Evolutionary conservation across 805 yeast species (phyloP).

Genomic region (Ogataea pilisensis): DNA sequence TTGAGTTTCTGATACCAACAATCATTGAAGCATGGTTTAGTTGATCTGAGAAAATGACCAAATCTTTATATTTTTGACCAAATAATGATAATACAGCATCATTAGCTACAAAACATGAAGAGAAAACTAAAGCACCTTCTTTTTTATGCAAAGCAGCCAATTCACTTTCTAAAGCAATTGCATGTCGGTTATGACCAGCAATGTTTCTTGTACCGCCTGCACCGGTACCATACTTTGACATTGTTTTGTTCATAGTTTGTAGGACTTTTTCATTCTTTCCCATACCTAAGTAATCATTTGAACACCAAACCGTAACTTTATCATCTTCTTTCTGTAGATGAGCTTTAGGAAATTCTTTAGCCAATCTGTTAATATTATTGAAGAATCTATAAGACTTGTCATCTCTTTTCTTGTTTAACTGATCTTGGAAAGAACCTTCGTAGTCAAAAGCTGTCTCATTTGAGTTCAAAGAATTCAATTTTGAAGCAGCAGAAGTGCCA

Average conservation of each 20-base stretch:
- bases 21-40: conserved; percentile 98
- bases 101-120: conserved; percentile 95
- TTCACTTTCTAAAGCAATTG: conserved; percentile 82
- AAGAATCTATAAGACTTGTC: conserved; percentile 95
- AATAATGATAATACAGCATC: conserved; percentile 89
- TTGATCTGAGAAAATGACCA: conserved; percentile 90
- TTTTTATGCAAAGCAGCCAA: conserved; percentile 89
- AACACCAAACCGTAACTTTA: conserved; percentile 98
- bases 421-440: conserved; percentile 60
- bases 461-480: conserved; percentile 29
- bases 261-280: conserved; percentile 75
- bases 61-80: conserved; percentile 85
- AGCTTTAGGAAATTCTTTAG: conserved; percentile 89
- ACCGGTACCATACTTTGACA: conserved; percentile 93
- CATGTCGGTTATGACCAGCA: conserved; percentile 93
- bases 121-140: conserved; percentile 91
- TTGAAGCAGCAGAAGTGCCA: conserved; percentile 30
- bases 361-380: conserved; percentile 95
- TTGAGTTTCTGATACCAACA: conserved; percentile 88
- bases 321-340: conserved; percentile 72
- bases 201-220: conserved; percentile 99
- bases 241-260: conserved; percentile 69
- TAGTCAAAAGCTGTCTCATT: conserved; percentile 63
- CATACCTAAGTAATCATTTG: conserved; percentile 96
- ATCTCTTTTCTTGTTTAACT: conserved; percentile 66